A percentile compares a stretch with the other conserved stretches of the same genome.
Conservation (phyloP, 495 filamentous ascomycete genomes). For the Neurospora sp. region DNA sequence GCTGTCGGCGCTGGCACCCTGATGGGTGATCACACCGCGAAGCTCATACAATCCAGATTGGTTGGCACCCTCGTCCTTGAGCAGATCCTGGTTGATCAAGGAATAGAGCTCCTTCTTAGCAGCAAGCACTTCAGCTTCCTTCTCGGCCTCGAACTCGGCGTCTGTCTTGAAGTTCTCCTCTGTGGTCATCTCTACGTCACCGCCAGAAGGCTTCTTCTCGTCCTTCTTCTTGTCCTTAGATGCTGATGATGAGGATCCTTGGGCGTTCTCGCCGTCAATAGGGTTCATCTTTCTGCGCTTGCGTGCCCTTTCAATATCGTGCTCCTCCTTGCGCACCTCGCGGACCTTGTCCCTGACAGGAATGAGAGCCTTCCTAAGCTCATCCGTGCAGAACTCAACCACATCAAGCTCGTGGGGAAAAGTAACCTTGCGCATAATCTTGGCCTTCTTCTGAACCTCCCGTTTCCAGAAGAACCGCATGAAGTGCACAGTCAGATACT, state of each 20-base stretch:
- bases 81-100: conserved; percentile 59
- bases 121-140: conserved; percentile 55
- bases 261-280: conserved; percentile 9
- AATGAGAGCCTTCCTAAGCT: conserved; percentile 69
- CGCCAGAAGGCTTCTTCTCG: conserved; percentile 29
- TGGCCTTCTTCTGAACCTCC: conserved; percentile 91
- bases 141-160: conserved; percentile 81
- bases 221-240: conserved; percentile 30
- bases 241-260: conserved; percentile 5
- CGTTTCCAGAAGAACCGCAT: conserved; percentile 97
- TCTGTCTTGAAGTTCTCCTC: conserved; percentile 73
- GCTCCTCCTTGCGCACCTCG: conserved; percentile 88
- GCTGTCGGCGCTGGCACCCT: conserved; percentile 92
- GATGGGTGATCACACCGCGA: conserved; percentile 91
- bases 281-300: conserved; percentile 77
- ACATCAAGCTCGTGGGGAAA: conserved; percentile 90
- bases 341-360: conserved; percentile 91
- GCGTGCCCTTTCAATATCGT: conserved; percentile 75
- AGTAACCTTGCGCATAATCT: conserved; percentile 97
- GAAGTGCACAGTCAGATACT: conserved; percentile 94
- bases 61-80: conserved; percentile 72
- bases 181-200: conserved; percentile 57
- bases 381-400: conserved; percentile 90
- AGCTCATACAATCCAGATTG: conserved; percentile 91
- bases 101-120: conserved; percentile 77